Evolutionary conservation across 1,284 basidiomycete genomes (phyloP), one percentile per base, ranked within the genome.

Genomic region (Blastosporella zonata): DNA sequence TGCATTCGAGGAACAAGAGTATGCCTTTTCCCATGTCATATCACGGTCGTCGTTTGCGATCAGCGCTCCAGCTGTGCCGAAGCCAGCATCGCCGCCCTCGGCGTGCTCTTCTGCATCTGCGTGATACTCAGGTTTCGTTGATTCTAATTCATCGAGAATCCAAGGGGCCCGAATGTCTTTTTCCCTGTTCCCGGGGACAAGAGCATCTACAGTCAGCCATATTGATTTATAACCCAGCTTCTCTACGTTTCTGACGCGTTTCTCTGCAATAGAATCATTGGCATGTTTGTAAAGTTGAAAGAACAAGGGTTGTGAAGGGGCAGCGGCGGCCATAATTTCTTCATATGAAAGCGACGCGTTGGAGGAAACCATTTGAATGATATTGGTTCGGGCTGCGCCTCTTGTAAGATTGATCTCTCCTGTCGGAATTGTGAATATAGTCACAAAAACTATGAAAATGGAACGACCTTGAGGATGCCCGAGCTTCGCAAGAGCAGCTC

Each of bases 131-230:
- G 68, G 57, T 6, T 54, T 52, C 5, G 71, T 74, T 25, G 66
- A 68, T 58, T 86, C 83, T 46, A 79, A 69, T 29, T 82, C 82
- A 49, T 86, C 82, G 12, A 81, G 57, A 46, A 75, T 71, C 73
- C 82, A 84, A 6, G 81, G 78, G 50, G 77, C 79, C 47, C 77
- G 73, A 35, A 82, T 79, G 58, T 97, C 93, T 38, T 81, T 69
- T 67, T 97, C 94, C 33, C 93, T 78, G 62, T 94, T 93, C 10
- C 93, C 89, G 6, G 90, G 79, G 6, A 91, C 82, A 3, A 91
- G 77, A 6, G 93, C 92, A 69, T 97, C 94, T 2, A 95, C 93
- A 0, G 94, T 97, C 37, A 97, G 70, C 67, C 93, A 91, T 46
- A 97, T 89, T 1, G 91, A 93, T 46, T 84, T 90, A 66, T 87